Evolutionary conservation across 768 basidiomycete species (phyloP).

Genomic region (Dioszegia aurantiaca): DNA sequence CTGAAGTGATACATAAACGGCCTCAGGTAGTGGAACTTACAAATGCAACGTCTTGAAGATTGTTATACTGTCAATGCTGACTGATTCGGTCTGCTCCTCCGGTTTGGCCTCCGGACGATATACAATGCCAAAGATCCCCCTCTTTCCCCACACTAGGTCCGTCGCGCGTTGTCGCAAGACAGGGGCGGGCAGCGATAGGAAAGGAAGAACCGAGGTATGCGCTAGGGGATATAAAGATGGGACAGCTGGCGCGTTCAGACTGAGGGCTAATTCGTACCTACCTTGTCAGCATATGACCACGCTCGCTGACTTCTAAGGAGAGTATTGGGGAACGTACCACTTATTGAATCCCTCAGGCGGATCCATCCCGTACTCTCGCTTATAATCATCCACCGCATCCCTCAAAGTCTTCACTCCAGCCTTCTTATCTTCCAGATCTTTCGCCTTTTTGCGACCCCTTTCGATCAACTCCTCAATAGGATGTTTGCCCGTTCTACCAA

Average conservation of each 20-base stretch:
- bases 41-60: slow-evolving; percentile 4
- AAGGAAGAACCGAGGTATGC: slow-evolving; percentile 8
- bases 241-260: slow-evolving; percentile 4
- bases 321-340: slow-evolving; percentile 5
- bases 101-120: neutral
- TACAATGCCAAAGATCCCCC: slow-evolving; percentile 9
- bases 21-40: neutral
- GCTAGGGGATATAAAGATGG: slow-evolving; percentile 16
- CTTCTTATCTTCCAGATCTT: slow-evolving; percentile 7
- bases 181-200: slow-evolving; percentile 11
- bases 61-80: neutral
- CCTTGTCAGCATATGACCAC: neutral
- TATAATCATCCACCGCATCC: slow-evolving; percentile 14
- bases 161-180: slow-evolving; percentile 11
- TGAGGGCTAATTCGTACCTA: slow-evolving; percentile 11
- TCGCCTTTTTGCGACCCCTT: slow-evolving; percentile 7
- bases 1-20: neutral
- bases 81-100: neutral
- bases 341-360: slow-evolving; percentile 16
- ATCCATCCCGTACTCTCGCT: slow-evolving; percentile 11
- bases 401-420: slow-evolving; percentile 5
- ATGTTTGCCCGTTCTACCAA: slow-evolving; percentile 2
- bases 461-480: slow-evolving; percentile 12
- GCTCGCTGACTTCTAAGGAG: neutral
- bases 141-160: neutral